Conservation (phyloP, 2,329 filamentous ascomycete genomes). For the Monilinia laxa region DNA sequence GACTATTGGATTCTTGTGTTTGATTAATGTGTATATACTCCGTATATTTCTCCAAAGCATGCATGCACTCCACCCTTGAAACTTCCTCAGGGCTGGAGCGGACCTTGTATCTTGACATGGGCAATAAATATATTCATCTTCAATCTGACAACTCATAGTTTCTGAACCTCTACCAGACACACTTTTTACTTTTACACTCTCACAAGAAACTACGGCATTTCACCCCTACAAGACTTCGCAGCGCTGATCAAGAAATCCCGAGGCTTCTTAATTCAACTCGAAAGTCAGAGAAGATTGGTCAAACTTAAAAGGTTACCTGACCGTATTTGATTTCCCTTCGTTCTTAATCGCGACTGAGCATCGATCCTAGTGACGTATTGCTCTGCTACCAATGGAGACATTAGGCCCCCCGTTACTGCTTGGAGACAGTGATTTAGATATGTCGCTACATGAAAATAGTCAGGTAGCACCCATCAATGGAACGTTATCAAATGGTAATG, state of each 20-base stretch:
- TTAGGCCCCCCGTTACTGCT: constrained; percentile 19
- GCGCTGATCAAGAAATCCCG: neutral
- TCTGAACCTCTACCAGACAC: neutral
- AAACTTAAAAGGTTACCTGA: neutral
- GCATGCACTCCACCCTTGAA: neutral
- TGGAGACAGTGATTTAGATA: constrained; percentile 30
- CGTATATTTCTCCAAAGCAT: neutral
- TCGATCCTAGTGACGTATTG: neutral
- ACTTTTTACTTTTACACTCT: neutral
- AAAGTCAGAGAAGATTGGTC: neutral
- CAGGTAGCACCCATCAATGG: constrained; percentile 12
- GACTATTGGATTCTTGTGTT: neutral
- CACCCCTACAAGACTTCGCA: no score
- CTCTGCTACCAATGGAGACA: constrained; percentile 4
- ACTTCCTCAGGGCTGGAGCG: neutral
- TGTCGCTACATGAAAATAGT: constrained; percentile 28
- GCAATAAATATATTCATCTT: neutral
- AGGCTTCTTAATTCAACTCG: neutral
- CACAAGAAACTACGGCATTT: neutral
- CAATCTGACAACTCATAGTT: constrained; percentile 11
- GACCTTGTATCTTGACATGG: neutral
- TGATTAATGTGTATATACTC: no score
- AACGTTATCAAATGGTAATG: constrained; percentile 28
- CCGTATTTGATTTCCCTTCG: neutral
- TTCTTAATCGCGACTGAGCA: neutral